Evolutionary conservation across 306 rosid genomes (phyloP).

Genomic region (Amphicarpaea edgeworthii): DNA sequence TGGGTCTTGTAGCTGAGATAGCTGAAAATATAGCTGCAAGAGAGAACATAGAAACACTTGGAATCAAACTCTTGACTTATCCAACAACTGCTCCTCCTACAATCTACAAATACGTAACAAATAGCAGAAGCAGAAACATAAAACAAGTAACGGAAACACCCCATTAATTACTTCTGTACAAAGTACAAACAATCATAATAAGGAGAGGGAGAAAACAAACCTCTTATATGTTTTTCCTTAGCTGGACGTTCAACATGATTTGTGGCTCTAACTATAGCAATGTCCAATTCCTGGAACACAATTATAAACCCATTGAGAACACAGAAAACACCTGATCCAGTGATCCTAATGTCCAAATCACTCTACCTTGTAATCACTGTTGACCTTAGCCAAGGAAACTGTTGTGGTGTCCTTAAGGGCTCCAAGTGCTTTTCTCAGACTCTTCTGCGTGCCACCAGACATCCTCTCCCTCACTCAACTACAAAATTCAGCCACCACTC

Average conservation of each 20-base stretch:
- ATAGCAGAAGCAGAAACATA: constrained; percentile 36
- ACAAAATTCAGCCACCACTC: constrained; percentile 54
- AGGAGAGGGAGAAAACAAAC: constrained; percentile 52
- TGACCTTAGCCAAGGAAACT: constrained; percentile 98
- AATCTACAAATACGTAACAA: constrained; percentile 13
- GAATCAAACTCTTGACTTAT: constrained; percentile 30
- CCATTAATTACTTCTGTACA: constrained; percentile 4
- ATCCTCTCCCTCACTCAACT: constrained; percentile 64
- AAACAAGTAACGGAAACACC: constrained; percentile 3
- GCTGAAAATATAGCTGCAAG: constrained; percentile 92
- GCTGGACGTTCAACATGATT: constrained; percentile 97
- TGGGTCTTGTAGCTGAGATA: constrained; percentile 96
- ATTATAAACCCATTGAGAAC: constrained; percentile 33
- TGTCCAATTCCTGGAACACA: constrained; percentile 86
- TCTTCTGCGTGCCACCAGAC: constrained; percentile 91
- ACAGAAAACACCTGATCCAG: constrained; percentile 22
- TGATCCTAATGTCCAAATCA: constrained; percentile 24
- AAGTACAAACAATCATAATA: neutral
- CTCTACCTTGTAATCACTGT: constrained; percentile 95
- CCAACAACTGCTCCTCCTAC: constrained; percentile 40
- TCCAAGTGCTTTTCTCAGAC: constrained; percentile 93
- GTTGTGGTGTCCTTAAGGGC: constrained; percentile 97
- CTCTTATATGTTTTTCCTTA: constrained; percentile 88
- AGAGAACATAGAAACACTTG: constrained; percentile 43
- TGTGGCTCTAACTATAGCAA: constrained; percentile 91